Conservation (phyloP, 2,329 filamentous ascomycete genomes). For the Clonostachys byssicola region DNA sequence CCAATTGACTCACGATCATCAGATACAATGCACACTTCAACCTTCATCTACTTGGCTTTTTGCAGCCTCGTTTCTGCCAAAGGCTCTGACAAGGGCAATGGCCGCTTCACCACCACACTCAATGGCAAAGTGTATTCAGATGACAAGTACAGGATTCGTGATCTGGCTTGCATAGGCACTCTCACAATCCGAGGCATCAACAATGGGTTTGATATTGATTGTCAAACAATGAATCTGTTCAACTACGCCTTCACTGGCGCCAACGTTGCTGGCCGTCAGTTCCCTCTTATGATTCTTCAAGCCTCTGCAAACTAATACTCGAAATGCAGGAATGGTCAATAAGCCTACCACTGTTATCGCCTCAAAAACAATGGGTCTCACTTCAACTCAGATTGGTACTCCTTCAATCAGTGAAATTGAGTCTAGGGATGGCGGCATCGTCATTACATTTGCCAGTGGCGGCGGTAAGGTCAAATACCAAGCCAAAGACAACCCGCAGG, state of each 20-base stretch:
- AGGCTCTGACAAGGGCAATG: neutral
- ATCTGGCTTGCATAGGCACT: neutral
- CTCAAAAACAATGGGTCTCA: neutral
- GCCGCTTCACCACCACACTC: neutral
- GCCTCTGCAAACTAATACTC: neutral
- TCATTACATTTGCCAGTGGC: neutral
- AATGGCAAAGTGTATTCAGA: neutral
- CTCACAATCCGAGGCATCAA: constrained; percentile 1
- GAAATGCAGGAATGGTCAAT: neutral
- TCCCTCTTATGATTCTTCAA: neutral
- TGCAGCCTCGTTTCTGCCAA: neutral
- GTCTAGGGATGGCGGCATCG: neutral
- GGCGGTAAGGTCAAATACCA: constrained; percentile 2
- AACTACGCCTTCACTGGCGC: constrained; percentile 3
- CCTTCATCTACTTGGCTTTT: neutral
- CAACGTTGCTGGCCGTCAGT: neutral
- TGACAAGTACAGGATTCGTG: neutral
- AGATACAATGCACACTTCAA: neutral
- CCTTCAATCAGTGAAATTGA: neutral
- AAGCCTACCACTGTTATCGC: neutral
- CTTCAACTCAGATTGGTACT: neutral
- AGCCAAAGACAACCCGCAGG: constrained; percentile 1
- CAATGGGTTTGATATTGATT: constrained; percentile 2
- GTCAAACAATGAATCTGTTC: constrained; percentile 2
- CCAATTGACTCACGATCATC: no score